Conservation (phyloP, 2,329 filamentous ascomycete genomes). For the Exophiala bonariae region DNA sequence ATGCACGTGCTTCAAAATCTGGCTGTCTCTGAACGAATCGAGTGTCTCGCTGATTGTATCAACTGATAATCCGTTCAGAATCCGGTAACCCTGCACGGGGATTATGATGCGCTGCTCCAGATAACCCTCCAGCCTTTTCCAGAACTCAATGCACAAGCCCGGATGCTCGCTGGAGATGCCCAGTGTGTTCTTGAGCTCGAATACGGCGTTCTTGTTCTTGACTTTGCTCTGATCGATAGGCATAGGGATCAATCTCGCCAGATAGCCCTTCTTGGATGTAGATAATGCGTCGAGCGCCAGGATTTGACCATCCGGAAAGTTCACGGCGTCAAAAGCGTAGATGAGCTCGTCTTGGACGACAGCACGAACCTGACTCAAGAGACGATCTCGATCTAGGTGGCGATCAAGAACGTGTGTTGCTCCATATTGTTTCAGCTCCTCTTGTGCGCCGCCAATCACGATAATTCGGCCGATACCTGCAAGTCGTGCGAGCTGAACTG, state of each 20-base stretch:
- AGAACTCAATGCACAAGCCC: constrained; percentile 17
- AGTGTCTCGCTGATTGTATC: constrained; percentile 39
- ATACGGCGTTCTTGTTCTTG: constrained; percentile 34
- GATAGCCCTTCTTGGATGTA: constrained; percentile 35
- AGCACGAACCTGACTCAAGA: constrained; percentile 33
- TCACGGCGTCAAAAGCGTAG: constrained; percentile 40
- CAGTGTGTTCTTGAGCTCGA: constrained; percentile 32
- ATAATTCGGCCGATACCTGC: constrained; percentile 41
- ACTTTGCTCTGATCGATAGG: constrained; percentile 31
- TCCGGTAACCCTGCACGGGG: constrained; percentile 32
- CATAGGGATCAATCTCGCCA: constrained; percentile 29
- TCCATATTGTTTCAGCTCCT: constrained; percentile 36
- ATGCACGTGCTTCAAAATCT: constrained; percentile 32
- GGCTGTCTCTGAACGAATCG: constrained; percentile 40
- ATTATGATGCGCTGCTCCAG: constrained; percentile 26
- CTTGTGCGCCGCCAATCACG: constrained; percentile 35
- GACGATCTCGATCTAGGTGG: constrained; percentile 32
- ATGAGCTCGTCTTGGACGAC: constrained; percentile 42
- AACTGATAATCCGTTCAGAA: constrained; percentile 35
- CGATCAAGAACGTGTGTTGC: constrained; percentile 46
- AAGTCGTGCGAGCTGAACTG: constrained; percentile 28
- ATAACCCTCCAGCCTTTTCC: constrained; percentile 17
- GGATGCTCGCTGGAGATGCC: constrained; percentile 32
- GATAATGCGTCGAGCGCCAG: constrained; percentile 39
- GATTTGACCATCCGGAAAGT: constrained; percentile 25